phyloP scores from a whole-genome alignment of 495 filamentous ascomycete genomes.

The Trichocladium antarcticum region DNA sequence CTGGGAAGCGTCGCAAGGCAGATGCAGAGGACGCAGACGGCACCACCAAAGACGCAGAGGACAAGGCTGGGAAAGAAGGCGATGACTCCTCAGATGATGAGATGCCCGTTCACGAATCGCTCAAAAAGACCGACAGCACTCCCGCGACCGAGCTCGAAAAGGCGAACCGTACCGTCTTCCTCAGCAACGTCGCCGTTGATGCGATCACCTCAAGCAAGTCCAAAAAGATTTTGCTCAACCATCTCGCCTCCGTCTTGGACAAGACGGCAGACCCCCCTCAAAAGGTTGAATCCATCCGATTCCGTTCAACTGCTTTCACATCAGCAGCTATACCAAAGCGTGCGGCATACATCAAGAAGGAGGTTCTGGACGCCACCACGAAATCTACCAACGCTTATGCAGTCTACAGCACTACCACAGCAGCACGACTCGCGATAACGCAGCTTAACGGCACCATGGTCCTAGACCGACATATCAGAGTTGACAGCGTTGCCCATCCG shows the following conservation, averaged over 20 bases:
- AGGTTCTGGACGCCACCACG: constrained; percentile 76
- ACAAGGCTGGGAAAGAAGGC: constrained; percentile 12
- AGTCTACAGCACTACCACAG: constrained; percentile 63
- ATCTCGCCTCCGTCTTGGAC: constrained; percentile 46
- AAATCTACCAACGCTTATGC: constrained; percentile 91
- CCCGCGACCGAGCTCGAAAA: constrained; percentile 59
- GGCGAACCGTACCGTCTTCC: constrained; percentile 80
- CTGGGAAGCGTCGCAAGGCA: constrained; percentile 37
- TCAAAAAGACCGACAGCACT: constrained; percentile 31
- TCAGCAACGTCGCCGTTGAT: constrained; percentile 76
- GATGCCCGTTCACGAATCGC: constrained; percentile 40
- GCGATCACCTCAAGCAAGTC: constrained; percentile 72
- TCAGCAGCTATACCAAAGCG: constrained; percentile 71
- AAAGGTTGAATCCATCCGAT: constrained; percentile 80
- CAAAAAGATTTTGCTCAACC: constrained; percentile 62
- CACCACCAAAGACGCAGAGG: constrained; percentile 20
- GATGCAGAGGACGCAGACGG: constrained; percentile 27
- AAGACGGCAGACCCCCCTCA: constrained; percentile 40
- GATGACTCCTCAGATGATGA: constrained; percentile 23
- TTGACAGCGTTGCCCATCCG: constrained; percentile 84
- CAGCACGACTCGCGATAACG: constrained; percentile 63
- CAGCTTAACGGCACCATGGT: constrained; percentile 74
- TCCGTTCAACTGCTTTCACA: constrained; percentile 80
- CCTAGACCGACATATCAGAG: constrained; percentile 78
- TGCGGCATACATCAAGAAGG: constrained; percentile 72